Evolutionary conservation across 805 yeast species (phyloP), one percentile per base, ranked within the genome.

Genomic region (Cyberlindnera euphorbiiphila): DNA sequence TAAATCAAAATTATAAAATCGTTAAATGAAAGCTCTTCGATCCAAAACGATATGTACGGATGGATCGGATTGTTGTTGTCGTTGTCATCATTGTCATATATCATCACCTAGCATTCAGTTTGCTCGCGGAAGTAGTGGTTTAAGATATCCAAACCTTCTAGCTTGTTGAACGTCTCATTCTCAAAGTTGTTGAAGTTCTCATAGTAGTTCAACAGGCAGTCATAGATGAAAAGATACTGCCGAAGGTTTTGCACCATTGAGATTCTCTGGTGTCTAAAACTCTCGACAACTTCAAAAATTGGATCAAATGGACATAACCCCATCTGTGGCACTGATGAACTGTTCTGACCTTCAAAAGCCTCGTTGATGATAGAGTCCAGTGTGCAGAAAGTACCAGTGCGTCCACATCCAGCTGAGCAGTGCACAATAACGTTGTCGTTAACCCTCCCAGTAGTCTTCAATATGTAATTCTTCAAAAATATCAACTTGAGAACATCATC

Each of bases 331-430:
- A n/a, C n/a, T n/a, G 13, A 16, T 20, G n/a, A 50, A 4, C n/a
- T 10, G 17, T 18, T 22, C 17, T 25, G 21, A 20, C 22, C 16
- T 13, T 30, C 35, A 29, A 29, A 28, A n/a, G 34, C 29, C 36
- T 46, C 46, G 33, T 80, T 72, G 24, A 76, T 60, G 16, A 71
- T 66, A 0, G 81, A 69, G 53, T 85, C 94, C 16, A 83, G 62
- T 1, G 87, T 76, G 44, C 88, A 77, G 54, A 81, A 82, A 2
- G 96, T 85, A 2, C 98, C 98, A 0, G 98, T 87, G 41, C 98
- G 68, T 14, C 98, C 98, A 55, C 95, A 88, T 0, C 98, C 98
- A 2, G 98, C 98, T 6, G 96, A 86, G 56, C 98, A 91, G 61
- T 91, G 98, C 18, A 84, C 85, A 31, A 87, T 56, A 6, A 79